Base-by-base conservation (phyloP, 768 basidiomycete species). In the Termitomyces sp. region DNA sequence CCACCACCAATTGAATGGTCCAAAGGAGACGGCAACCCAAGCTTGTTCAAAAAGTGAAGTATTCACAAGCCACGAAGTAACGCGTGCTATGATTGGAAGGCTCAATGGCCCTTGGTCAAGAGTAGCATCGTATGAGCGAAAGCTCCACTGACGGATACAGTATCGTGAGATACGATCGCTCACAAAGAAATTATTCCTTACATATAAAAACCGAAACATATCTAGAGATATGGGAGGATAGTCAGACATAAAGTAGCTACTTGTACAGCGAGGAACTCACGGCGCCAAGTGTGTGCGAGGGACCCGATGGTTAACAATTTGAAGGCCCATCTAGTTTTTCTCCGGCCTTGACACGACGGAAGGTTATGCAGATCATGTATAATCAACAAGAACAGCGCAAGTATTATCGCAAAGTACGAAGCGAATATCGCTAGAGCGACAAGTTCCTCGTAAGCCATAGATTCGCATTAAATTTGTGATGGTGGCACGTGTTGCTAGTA, bases 1-100 rank as follows among this genome's bases (percentile, higher is more conserved):
- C 83, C 85, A 86, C 86, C 85, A 88, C 85, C 85, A 88, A 48
- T 79, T 81, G 44, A 76, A 57, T 0, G 74, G 69, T 31, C 76
- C 74, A 22, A 67, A 72, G 64, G 78, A 82, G 7, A 76, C 76
- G 36, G 68, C 60, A 13, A 67, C 66, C 77, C 77, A 78, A 9
- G 85, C 85, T 68, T 87, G 78, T 64, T 85, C 80, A 61, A 89
- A 88, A 0, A 87, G 72, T 0, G 72, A 71, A 0, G 85, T 86
- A 22, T 80, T 56, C 18, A 69, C 51, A 1, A 87, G 75, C 86
- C 86, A 87, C 9, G 67, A 65, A 4, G 79, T 72, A 22, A 86
- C 49, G n/a, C 79, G 73, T 26, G 29, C 32, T 20, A 43, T 10
- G 0, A 24, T 29, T 16, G 52, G 27, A 59, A 32, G 32, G 27